A percentile compares a stretch with the other conserved stretches of the same genome.
phyloP scores from a whole-genome alignment of 164 flowering plant genomes.

The Brasenia schreberi region DNA sequence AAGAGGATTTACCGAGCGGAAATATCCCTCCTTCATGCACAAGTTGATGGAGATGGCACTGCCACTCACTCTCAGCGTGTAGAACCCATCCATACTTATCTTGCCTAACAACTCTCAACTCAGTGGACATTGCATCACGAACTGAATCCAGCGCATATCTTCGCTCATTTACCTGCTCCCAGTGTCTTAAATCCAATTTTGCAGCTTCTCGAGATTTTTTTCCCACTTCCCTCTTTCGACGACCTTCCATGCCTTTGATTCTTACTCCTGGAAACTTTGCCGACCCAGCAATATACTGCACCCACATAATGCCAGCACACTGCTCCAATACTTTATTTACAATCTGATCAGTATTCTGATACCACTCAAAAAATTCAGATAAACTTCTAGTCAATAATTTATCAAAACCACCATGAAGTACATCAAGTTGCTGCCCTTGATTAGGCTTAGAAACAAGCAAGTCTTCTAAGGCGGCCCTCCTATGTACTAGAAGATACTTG shows the following conservation, averaged over 20 bases:
- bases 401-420: constrained; percentile 92
- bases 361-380: constrained; percentile 69
- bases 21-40: constrained; percentile 94
- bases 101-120: constrained; percentile 88
- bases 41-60: constrained; percentile 86
- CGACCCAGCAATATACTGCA: constrained; percentile 82
- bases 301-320: constrained; percentile 94
- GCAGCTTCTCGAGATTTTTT: constrained; percentile 56
- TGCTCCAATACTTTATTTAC: constrained; percentile 82
- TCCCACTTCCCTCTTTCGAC: constrained; percentile 76
- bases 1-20: constrained; percentile 36
- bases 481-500: constrained; percentile 78
- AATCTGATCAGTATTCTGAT: constrained; percentile 50
- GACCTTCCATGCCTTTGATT: constrained; percentile 89
- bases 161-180: constrained; percentile 88
- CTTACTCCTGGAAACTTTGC: constrained; percentile 89
- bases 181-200: constrained; percentile 53
- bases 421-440: constrained; percentile 75
- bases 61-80: constrained; percentile 99
- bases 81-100: constrained; percentile 99
- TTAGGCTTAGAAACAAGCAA: constrained; percentile 82
- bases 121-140: constrained; percentile 90
- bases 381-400: constrained; percentile 59
- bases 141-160: constrained; percentile 85
- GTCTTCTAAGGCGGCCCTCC: constrained; percentile 82